phyloP scores from a whole-genome alignment of 2,329 filamentous ascomycete species.

The Lecanicillium sp. region DNA sequence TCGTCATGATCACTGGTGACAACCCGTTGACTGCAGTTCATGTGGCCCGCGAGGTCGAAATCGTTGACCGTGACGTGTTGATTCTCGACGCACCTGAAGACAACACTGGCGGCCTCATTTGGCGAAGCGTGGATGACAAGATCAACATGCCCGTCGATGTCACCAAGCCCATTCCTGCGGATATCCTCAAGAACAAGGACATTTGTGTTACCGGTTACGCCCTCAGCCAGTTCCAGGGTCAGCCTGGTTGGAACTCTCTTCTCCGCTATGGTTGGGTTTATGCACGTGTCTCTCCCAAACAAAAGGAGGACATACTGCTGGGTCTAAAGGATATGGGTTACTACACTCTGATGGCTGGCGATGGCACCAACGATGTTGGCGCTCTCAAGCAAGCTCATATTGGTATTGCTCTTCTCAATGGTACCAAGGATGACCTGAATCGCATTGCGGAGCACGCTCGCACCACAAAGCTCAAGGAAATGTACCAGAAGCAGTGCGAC shows the following conservation, averaged over 20 bases:
- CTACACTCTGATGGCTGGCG: slow-evolving; percentile 96
- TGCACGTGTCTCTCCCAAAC: slow-evolving; percentile 93
- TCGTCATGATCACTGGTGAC: slow-evolving; percentile 98
- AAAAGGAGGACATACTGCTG: slow-evolving; percentile 97
- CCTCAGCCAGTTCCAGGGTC: slow-evolving; percentile 76
- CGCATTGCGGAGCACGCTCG: slow-evolving; percentile 90
- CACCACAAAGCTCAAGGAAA: slow-evolving; percentile 95
- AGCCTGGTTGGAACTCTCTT: slow-evolving; percentile 66
- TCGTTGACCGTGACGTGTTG: slow-evolving; percentile 89
- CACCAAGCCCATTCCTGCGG: slow-evolving; percentile 66
- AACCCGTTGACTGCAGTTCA: slow-evolving; percentile 95
- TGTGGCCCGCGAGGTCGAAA: slow-evolving; percentile 91
- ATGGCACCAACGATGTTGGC: slow-evolving; percentile 96
- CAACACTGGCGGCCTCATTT: slow-evolving; percentile 78
- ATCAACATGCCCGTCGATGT: slow-evolving; percentile 79
- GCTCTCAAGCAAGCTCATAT: slow-evolving; percentile 97
- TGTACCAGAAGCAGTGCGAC: slow-evolving; percentile 91
- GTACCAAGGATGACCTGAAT: slow-evolving; percentile 80
- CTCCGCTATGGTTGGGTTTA: slow-evolving; percentile 95
- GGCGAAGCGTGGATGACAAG: slow-evolving; percentile 92
- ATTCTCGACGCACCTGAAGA: slow-evolving; percentile 94
- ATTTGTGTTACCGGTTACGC: slow-evolving; percentile 95
- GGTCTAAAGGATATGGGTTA: slow-evolving; percentile 95
- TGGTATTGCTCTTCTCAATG: slow-evolving; percentile 91
- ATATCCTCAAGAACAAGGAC: slow-evolving; percentile 79